Evolutionary conservation across 139 green algal genomes (phyloP), one percentile per base, ranked within the genome.

Genomic region (Raphidocelis subcapitata): DNA sequence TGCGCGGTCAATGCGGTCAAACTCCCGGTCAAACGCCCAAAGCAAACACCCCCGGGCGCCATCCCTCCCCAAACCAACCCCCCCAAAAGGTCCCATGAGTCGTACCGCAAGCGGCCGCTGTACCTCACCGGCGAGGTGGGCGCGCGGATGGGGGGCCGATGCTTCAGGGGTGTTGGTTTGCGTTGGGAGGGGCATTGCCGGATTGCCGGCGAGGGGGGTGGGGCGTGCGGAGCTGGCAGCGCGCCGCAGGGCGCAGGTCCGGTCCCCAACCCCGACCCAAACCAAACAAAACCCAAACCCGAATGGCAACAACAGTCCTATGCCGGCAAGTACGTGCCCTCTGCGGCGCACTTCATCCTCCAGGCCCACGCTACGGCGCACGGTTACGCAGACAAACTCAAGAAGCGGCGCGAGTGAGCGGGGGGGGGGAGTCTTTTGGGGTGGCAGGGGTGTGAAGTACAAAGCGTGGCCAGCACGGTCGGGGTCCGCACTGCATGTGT

Each of bases 241-340:
- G 14, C 46, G 46, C 46, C 15, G 46, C 46, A 54, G 12, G 46
- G 14, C 15, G 46, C 46, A 54, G 12, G 46, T 12, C 46, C 46
- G 15, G 46, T 23, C 14, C 46, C 14, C 46, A 15, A 54, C 46
- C 14, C 15, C 14, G 14, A 54, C 46, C 14, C 12, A 15, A 23
- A 15, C 46, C 15, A 15, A 15, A 23, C 46, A 12, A 54, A 54
- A 54, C 46, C 14, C 46, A 23, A 15, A 23, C 15, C 14, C 46
- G 15, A 54, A 12, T 23, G 12, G 12, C 14, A 54, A 12, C 14
- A 15, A 54, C 23, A 62, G 55, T 62, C 18, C 8, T n/a, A 18
- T 55, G 75, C 80, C 18, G 83, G 83, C 54, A 89, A 89, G 74
- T 89, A 89, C 65, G 83, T 85, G 28, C 83, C 83, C 57, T 82